Evolutionary conservation across 2,329 filamentous ascomycete species (phyloP).

Genomic region (Camillea tinctor): DNA sequence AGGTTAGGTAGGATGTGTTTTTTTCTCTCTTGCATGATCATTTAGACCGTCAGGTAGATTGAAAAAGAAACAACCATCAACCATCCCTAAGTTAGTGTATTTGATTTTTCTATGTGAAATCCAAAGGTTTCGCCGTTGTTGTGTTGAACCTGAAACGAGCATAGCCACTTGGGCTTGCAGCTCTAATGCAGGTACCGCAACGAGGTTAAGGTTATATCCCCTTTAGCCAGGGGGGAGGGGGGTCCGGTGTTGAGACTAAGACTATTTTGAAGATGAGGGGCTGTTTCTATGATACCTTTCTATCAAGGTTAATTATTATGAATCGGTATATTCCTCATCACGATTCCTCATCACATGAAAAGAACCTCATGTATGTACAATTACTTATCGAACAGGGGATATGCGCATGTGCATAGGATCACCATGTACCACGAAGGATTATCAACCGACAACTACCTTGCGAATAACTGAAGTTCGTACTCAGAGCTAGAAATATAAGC

Average conservation of each 20-base stretch:
- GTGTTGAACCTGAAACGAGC: slow-evolving; percentile 29
- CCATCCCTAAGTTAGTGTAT: background rate
- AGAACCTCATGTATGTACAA: background rate
- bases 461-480: background rate
- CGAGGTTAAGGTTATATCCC: background rate
- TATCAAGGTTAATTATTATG: no score
- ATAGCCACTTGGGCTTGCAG: slow-evolving; percentile 25
- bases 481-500: background rate
- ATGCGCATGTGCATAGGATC: background rate
- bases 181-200: slow-evolving; percentile 31
- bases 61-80: background rate
- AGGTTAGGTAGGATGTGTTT: no score
- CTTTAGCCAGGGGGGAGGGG: background rate
- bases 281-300: no score
- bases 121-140: slow-evolving; percentile 10
- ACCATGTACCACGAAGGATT: background rate
- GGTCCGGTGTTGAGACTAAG: background rate
- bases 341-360: background rate
- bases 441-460: background rate
- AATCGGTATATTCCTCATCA: background rate
- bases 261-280: background rate
- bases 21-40: background rate
- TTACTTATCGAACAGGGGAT: background rate
- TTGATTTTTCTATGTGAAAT: background rate
- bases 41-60: background rate